Evolutionary conservation across 2,329 filamentous ascomycete species (phyloP), one percentile per base, ranked within the genome.

Genomic region (Coniella lustricola): DNA sequence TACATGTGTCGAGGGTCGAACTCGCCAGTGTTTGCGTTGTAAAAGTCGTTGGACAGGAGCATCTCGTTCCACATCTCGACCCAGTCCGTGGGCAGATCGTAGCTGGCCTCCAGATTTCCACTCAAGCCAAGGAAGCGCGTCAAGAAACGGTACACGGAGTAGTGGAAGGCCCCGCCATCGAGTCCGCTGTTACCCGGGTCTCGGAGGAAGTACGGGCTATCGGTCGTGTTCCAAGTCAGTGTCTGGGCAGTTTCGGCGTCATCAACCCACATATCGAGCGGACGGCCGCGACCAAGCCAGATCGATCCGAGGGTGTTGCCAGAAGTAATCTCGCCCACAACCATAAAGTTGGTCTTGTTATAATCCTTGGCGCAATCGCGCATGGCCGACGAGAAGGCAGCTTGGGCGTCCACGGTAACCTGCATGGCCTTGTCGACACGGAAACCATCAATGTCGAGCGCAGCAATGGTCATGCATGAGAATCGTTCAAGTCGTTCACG

Each of bases 1-100:
- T 76, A 83, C 71, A 84, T 74, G 58, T 84, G 80, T 2, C 81
- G 72, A 3, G 81, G 81, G 55, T 84, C 81, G 52, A 81, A 80
- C 46, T 74, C 62, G 29, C 78, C 79, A 2, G 76, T 82, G 57
- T 79, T 76, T 2, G 75, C 69, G 55, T 82, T 83, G 53, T 77
- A 63, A 54, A 82, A 64, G 56, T 83, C 79, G 54, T 83, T 81
- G 2, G 75, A 77, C 46, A 70, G 59, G 7, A 81, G 59, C 62
- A 82, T 76, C 21, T 71, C 62, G 48, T 77, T 70, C 79, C 79
- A 83, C 32, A 74, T 64, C 38, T 71, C 62, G 7, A 72, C 71
- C 69, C 71, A 64, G 50, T 63, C 56, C 13, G 49, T 51, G n/a
- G 60, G 61, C 10, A 62, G 55, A 55, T 64, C 62, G 43, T 54